Conservation (phyloP, 345 rosid species). For the Balakata baccata region DNA sequence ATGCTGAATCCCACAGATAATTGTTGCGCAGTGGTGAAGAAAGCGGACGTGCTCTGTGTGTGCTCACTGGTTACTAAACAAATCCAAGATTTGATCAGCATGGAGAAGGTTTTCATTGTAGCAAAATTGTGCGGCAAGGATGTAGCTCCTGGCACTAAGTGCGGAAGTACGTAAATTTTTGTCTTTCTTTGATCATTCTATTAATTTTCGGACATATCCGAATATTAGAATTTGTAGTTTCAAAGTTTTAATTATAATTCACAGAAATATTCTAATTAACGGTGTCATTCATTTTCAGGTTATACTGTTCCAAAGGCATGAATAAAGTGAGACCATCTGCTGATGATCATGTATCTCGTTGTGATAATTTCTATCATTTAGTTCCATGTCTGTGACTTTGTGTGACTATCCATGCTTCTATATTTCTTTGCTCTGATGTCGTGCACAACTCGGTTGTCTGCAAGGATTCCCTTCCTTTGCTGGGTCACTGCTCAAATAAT, state of each 20-base stretch:
- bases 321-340: not conserved
- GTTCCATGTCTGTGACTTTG: too few relatives aligned
- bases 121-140: slow-evolving; percentile 25
- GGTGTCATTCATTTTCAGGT: not conserved
- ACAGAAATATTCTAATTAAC: not conserved
- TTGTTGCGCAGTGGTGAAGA: slow-evolving; percentile 22
- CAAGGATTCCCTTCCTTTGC: too few relatives aligned
- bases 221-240: too few relatives aligned
- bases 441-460: too few relatives aligned
- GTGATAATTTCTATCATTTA: too few relatives aligned
- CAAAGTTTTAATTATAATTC: not conserved
- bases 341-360: too few relatives aligned
- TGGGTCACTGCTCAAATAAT: too few relatives aligned
- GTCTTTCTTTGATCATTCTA: not conserved
- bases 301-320: not conserved
- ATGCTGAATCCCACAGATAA: slow-evolving; percentile 10
- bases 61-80: slow-evolving; percentile 22
- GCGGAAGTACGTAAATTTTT: slow-evolving; percentile 28
- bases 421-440: too few relatives aligned
- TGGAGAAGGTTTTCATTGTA: slow-evolving; percentile 29
- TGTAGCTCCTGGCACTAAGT: slow-evolving; percentile 19
- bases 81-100: slow-evolving; percentile 21
- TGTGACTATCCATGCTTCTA: too few relatives aligned
- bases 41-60: slow-evolving; percentile 22
- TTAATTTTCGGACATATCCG: too few relatives aligned